A percentile compares a stretch with the other conserved stretches of the same genome.
phyloP scores from a whole-genome alignment of 306 rosid genomes.

The Quercus dentata region DNA sequence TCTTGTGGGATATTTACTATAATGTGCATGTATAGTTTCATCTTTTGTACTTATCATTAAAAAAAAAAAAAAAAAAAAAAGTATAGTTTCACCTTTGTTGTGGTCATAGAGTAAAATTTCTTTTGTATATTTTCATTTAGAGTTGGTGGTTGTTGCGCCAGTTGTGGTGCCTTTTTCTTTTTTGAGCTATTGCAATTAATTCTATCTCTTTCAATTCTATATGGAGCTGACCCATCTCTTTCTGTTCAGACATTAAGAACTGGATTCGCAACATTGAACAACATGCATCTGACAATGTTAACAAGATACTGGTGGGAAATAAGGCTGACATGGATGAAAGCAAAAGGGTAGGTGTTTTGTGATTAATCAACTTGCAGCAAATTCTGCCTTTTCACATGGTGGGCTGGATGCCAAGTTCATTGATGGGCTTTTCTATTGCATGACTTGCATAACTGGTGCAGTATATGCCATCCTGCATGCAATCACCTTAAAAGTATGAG shows the following conservation, averaged over 20 bases:
- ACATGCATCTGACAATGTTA: constrained; percentile 80
- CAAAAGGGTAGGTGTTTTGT: constrained; percentile 52
- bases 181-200: background rate
- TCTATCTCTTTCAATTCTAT: constrained; percentile 7
- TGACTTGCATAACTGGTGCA: background rate
- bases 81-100: background rate
- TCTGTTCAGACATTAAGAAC: constrained; percentile 68
- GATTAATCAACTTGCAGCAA: constrained; percentile 7
- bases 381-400: background rate
- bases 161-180: background rate
- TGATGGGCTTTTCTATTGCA: background rate
- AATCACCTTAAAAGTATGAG: background rate
- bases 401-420: constrained; percentile 6
- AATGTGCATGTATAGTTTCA: background rate
- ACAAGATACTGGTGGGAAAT: constrained; percentile 78
- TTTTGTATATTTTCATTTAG: background rate
- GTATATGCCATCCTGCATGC: constrained; percentile 1
- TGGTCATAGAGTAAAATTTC: background rate
- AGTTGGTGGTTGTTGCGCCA: background rate
- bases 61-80: too few species aligned
- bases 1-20: background rate
- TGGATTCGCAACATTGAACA: constrained; percentile 90
- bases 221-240: constrained; percentile 9
- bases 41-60: background rate
- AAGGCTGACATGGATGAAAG: constrained; percentile 95